Conservation (phyloP, 305 asterid genomes). For the Solanum hybrid region DNA sequence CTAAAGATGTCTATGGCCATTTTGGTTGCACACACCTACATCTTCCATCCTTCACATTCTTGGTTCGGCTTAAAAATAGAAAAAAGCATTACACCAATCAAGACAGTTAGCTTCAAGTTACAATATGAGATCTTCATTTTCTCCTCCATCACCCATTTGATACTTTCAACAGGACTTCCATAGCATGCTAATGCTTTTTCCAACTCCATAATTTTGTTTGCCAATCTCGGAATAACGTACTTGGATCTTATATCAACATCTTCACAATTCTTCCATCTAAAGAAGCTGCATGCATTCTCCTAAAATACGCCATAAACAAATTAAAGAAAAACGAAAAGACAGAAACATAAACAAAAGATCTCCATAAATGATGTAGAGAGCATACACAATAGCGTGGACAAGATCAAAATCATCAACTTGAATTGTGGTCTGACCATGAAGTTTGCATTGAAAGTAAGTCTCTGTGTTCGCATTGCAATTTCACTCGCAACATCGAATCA, state of each 20-base stretch:
- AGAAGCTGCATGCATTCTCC: not conserved
- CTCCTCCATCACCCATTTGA: not conserved
- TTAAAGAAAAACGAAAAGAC: no score
- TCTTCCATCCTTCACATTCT: not conserved
- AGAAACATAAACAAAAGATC: not conserved
- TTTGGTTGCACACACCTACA: not conserved
- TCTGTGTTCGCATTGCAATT: not conserved
- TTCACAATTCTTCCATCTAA: not conserved
- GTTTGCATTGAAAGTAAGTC: not conserved
- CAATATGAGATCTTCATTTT: not conserved
- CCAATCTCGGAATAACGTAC: not conserved
- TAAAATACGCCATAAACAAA: not conserved
- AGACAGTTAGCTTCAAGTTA: not conserved
- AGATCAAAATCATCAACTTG: not conserved
- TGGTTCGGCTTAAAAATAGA: not conserved
- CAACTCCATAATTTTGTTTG: not conserved
- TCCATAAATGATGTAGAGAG: not conserved
- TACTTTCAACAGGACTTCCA: not conserved
- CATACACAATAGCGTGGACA: not conserved
- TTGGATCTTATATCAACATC: not conserved
- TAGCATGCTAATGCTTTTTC: not conserved
- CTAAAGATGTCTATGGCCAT: not conserved
- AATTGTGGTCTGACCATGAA: not conserved
- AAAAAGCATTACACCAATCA: not conserved
- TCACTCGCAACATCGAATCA: not conserved